Conservation (phyloP, 352 stramenopile species). For the Globisporangium nagaii region DNA sequence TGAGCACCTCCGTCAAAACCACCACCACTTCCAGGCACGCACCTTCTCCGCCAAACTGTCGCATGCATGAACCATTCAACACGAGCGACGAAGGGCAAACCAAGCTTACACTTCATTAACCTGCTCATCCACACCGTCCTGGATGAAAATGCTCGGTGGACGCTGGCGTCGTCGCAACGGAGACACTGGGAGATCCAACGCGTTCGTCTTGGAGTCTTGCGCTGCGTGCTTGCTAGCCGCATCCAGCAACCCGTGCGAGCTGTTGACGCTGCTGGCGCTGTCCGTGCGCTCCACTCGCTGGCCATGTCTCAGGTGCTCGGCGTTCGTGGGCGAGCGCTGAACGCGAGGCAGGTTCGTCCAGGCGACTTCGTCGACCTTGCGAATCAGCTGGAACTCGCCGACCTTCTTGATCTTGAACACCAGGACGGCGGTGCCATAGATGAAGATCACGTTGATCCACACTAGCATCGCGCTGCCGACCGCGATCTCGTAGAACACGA, state of each 20-base stretch:
- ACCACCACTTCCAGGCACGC: neutral
- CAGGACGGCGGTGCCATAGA: conserved; percentile 82
- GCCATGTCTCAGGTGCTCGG: conserved; percentile 6
- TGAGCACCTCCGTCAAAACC: no score
- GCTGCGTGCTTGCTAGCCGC: neutral
- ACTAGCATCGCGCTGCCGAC: conserved; percentile 76
- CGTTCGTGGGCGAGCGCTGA: conserved; percentile 46
- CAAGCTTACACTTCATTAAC: conserved; percentile 23
- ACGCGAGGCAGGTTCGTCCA: conserved; percentile 79
- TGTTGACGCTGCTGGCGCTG: conserved; percentile 41
- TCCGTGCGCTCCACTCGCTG: conserved; percentile 18
- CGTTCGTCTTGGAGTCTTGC: conserved; percentile 1
- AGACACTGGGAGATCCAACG: conserved; percentile 19
- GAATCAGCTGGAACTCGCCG: conserved; percentile 80
- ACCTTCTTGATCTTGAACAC: conserved; percentile 89
- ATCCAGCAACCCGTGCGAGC: conserved; percentile 18
- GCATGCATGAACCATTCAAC: neutral
- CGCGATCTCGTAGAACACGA: conserved; percentile 85
- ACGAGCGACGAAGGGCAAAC: neutral
- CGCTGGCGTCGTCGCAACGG: conserved; percentile 29
- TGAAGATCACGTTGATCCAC: conserved; percentile 87
- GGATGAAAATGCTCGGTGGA: conserved; percentile 16
- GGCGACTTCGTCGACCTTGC: conserved; percentile 63
- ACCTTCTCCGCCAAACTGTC: neutral
- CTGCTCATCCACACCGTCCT: conserved; percentile 16